Conservation (phyloP, 192 early-diverging fungal genomes). For the Linnemannia hyalina region DNA sequence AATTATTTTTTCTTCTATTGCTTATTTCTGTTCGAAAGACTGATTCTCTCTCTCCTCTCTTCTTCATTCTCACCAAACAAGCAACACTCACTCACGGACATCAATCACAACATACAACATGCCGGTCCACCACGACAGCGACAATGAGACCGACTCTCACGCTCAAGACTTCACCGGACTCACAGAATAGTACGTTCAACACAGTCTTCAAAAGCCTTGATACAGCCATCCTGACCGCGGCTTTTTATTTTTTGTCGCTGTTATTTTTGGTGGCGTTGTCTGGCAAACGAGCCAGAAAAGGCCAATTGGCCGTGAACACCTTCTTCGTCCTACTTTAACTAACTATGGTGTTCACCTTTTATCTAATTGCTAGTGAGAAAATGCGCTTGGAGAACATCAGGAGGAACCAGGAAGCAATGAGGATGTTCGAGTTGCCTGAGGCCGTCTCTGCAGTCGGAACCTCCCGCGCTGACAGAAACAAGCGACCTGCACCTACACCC, state of each 20-base stretch:
- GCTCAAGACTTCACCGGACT: neutral
- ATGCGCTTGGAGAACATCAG: conserved; percentile 59
- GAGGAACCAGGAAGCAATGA: conserved; percentile 55
- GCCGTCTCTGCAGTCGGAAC: conserved; percentile 18
- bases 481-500: conserved; percentile 26
- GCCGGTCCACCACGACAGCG: conserved; percentile 1
- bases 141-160: neutral
- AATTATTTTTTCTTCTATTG: conserved; percentile 15
- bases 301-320: neutral
- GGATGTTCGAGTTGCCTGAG: conserved; percentile 36
- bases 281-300: neutral
- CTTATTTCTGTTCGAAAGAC: neutral
- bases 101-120: conserved; percentile 1
- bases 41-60: neutral
- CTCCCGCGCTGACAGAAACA: conserved; percentile 9
- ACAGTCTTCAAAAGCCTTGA: neutral
- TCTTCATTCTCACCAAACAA: neutral
- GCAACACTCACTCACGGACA: neutral
- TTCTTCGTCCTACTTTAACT: neutral
- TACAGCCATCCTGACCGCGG: neutral
- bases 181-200: conserved; percentile 19
- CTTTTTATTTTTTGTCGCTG: neutral
- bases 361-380: conserved; percentile 33
- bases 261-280: conserved; percentile 4
- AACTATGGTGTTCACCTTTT: neutral